Conservation (phyloP, 108 stramenopile genomes). For the Skeletonema potamos region DNA sequence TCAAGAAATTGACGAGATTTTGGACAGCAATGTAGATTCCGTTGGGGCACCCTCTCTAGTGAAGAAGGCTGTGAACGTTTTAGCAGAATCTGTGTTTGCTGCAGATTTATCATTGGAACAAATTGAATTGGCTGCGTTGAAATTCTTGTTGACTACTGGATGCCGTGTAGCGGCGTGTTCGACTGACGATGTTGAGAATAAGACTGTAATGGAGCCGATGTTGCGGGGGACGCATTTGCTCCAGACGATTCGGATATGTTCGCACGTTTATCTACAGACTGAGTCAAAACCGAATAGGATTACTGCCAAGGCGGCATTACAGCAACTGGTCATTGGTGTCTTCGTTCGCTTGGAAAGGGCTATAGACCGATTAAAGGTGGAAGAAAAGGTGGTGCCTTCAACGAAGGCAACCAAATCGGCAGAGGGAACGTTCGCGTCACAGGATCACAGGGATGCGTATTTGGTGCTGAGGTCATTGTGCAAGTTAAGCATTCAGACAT, state of each 20-base stretch:
- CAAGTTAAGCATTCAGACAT: slow-evolving; percentile 88
- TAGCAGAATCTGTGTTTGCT: slow-evolving; percentile 65
- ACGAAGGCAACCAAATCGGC: background rate
- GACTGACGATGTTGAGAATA: background rate
- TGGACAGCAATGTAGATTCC: background rate
- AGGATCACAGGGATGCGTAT: slow-evolving; percentile 95
- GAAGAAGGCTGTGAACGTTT: slow-evolving; percentile 52
- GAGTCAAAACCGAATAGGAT: slow-evolving; percentile 85
- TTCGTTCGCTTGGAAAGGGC: slow-evolving; percentile 83
- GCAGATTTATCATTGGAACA: slow-evolving; percentile 60
- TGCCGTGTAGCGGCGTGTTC: slow-evolving; percentile 45
- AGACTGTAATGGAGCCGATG: slow-evolving; percentile 43
- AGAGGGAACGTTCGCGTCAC: slow-evolving; percentile 64
- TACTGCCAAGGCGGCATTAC: slow-evolving; percentile 93
- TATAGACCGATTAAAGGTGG: slow-evolving; percentile 12
- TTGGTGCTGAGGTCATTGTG: slow-evolving; percentile 93
- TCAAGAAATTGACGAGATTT: slow-evolving; percentile 8
- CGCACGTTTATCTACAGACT: slow-evolving; percentile 92
- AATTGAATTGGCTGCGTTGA: slow-evolving; percentile 72
- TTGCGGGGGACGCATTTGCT: slow-evolving; percentile 87
- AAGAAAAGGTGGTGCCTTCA: slow-evolving; percentile 10
- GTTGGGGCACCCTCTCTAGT: slow-evolving; percentile 23
- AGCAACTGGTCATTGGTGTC: slow-evolving; percentile 90
- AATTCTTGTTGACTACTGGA: slow-evolving; percentile 75
- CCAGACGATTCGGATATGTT: slow-evolving; percentile 89